These are phyloP conservation scores for Cymodocea nodosa DNA, from an alignment of 116 monocot species.

Conservation along the genomic window DNA sequence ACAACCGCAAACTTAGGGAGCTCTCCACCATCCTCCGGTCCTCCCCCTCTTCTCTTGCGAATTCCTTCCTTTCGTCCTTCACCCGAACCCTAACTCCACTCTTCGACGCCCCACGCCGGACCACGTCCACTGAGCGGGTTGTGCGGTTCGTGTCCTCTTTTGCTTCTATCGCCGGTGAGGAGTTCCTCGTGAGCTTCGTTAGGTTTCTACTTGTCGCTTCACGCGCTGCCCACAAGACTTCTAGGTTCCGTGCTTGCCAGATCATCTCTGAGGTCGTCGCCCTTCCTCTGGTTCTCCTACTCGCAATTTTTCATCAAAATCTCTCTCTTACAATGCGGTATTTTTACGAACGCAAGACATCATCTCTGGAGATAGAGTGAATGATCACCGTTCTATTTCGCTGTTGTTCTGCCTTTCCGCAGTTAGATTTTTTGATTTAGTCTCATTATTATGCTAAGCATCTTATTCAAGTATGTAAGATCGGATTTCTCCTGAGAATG, in stretches of 20 bases:
- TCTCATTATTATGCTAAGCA: not conserved
- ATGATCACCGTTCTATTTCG: too few relatives aligned
- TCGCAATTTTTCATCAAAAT: not conserved
- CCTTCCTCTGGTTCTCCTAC: not conserved
- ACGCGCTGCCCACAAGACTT: conserved; percentile 30
- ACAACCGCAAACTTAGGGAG: conserved; percentile 64
- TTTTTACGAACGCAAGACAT: not conserved
- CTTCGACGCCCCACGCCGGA: conserved; percentile 46
- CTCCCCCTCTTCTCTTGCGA: conserved; percentile 16
- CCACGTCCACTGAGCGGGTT: conserved; percentile 34
- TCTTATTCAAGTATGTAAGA: not conserved
- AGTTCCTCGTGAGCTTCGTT: conserved; percentile 52
- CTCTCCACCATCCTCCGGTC: conserved; percentile 47
- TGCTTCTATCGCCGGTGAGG: conserved; percentile 17
- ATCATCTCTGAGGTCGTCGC: conserved; percentile 69
- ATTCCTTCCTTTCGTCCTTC: conserved; percentile 47
- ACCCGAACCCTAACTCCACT: conserved; percentile 37
- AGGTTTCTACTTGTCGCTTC: conserved; percentile 55
- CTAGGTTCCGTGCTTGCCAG: conserved; percentile 78
- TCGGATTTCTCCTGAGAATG: not conserved
- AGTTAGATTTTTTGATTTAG: not conserved
- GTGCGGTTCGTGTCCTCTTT: conserved; percentile 68
- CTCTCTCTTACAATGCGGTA: not conserved
- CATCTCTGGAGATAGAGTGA: too few relatives aligned
- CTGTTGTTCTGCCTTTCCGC: not conserved